Base-by-base conservation (phyloP, 768 basidiomycete species). In the Cubamyces sp. region DNA sequence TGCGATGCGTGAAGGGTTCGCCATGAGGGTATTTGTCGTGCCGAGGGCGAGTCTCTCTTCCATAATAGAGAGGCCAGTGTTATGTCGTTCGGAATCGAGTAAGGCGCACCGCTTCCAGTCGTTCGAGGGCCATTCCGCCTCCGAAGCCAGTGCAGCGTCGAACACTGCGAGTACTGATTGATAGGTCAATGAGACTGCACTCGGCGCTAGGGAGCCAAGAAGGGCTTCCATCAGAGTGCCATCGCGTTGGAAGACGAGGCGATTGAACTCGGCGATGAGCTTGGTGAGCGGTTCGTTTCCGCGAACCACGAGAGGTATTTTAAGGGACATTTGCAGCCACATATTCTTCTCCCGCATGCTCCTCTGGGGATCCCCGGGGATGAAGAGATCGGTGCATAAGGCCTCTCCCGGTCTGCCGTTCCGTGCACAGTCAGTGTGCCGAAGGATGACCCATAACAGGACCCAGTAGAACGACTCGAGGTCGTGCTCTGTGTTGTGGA, bases 391-490 rank as follows among this genome's bases (percentile, higher is more conserved):
- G 9, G 34, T 11, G n/a, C 26, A 34, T 37, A 34, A 4, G 3
- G 28, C 4, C 11, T 30, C 21, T 12, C 50, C 26, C 15, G 12
- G 18, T n/a, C 6, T 18, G 25, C 28, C 28, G 11, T 51, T 11
- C 16, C 5, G 15, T 5, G 1, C 25, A 9, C 50, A 51, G 26
- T 26, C 7, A 12, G 62, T 63, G n/a, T 63, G 62, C 0, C 62
- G 56, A 1, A 58, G 23, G 3, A 63, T 43, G 18, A 58, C 37
- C 62, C 54, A 65, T 0, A 65, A 28, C 0, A 61, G 5, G 30
- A 65, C 42, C 64, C 64, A 65, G 49, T 61, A 65, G 59, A 61
- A 65, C 1, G 59, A 57, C 21, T 65, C 54, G 12, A 65, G 45
- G 46, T 65, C 64, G 25, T 65, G 64, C 2, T 39, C 23, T 7